A percentile compares a stretch with the other conserved stretches of the same genome.
These are phyloP conservation scores for Tylopilus balloui DNA, from an alignment of 768 basidiomycete species.

Conservation along the genomic window DNA sequence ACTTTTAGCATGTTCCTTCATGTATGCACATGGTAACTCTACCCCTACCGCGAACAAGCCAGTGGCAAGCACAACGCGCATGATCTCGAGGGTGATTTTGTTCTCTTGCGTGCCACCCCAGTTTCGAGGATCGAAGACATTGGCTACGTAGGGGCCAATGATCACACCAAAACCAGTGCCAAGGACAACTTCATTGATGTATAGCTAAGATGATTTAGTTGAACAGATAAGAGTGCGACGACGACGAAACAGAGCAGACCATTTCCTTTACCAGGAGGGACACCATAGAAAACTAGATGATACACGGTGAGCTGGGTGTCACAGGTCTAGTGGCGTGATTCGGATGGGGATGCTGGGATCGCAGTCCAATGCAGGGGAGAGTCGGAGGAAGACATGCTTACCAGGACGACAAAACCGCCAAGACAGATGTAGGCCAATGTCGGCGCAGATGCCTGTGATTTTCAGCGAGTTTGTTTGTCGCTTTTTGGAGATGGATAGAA, in stretches of 20 bases:
- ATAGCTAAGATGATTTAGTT: conserved; percentile 45
- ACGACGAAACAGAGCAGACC: conserved; percentile 47
- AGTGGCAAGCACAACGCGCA: conserved; percentile 82
- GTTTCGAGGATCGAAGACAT: conserved; percentile 69
- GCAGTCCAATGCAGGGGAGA: not conserved
- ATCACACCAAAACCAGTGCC: conserved; percentile 64
- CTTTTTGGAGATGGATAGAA: not conserved
- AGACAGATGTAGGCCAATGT: conserved; percentile 59
- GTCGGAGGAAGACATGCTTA: conserved; percentile 20
- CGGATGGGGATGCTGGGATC: not conserved
- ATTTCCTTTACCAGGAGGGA: conserved; percentile 81
- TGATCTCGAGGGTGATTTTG: conserved; percentile 82
- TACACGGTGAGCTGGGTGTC: not conserved
- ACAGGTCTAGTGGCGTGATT: not conserved
- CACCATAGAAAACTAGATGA: conserved; percentile 70
- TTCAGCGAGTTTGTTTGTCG: conserved; percentile 22
- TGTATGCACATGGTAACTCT: conserved; percentile 83
- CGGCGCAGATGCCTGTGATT: conserved; percentile 45
- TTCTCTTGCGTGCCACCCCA: conserved; percentile 59
- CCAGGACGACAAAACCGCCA: conserved; percentile 52
- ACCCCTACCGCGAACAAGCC: conserved; percentile 95
- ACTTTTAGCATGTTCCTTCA: conserved; percentile 72
- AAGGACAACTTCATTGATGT: conserved; percentile 90
- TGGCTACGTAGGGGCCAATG: conserved; percentile 69
- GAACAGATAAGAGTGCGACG: not conserved